Evolutionary conservation across 176 grass and related monocot species (phyloP).

Genomic region (Zoysia pacifica): DNA sequence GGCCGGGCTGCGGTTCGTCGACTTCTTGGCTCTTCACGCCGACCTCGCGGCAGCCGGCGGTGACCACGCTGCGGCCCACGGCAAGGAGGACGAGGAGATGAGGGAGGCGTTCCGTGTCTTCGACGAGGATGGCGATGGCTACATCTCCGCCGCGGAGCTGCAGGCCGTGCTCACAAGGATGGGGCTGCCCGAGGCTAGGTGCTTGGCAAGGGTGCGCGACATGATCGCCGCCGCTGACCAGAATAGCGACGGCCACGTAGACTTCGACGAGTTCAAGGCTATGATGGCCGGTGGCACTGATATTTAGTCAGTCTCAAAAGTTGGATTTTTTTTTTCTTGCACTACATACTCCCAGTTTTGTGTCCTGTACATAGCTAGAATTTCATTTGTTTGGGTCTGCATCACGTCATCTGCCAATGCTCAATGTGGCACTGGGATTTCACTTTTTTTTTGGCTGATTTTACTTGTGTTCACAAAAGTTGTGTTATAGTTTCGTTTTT

Average conservation of each 20-base stretch:
- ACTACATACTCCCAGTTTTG: not conserved
- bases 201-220: slow-evolving; percentile 37
- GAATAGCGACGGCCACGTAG: slow-evolving; percentile 34
- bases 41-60: slow-evolving; percentile 3
- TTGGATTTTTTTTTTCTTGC: not conserved
- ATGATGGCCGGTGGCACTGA: slow-evolving; percentile 41
- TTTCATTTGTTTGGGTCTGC: too few species aligned
- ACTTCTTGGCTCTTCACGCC: slow-evolving; percentile 47
- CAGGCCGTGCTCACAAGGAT: slow-evolving; percentile 38
- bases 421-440: too few species aligned
- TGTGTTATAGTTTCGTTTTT: too few species aligned
- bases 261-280: slow-evolving; percentile 39
- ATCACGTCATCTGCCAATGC: too few species aligned
- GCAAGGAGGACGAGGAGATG: not conserved
- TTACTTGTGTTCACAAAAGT: too few species aligned
- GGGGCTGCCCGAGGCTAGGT: slow-evolving; percentile 37
- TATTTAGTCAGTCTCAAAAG: not conserved
- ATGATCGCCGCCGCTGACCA: slow-evolving; percentile 44
- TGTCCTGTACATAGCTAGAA: not conserved
- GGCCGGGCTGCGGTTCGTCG: slow-evolving; percentile 31
- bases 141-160: slow-evolving; percentile 44
- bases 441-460: too few species aligned
- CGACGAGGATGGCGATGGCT: slow-evolving; percentile 46
- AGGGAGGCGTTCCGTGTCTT: slow-evolving; percentile 36
- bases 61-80: not conserved